phyloP scores from a whole-genome alignment of 2,329 filamentous ascomycete genomes.

The Shiraia sp. region DNA sequence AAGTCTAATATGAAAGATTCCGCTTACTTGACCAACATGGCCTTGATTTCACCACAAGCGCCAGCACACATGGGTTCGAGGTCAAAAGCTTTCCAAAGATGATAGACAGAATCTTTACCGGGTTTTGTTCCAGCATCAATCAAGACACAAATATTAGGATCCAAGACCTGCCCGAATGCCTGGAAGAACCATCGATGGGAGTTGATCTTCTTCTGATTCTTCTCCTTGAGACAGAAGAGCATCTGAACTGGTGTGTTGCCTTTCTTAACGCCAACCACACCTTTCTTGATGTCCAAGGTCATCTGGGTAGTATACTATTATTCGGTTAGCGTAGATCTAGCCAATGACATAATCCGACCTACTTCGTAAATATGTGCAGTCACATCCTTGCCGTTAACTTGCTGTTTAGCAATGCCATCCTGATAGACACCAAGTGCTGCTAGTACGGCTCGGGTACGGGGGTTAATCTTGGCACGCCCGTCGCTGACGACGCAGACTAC shows the following conservation, averaged over 20 bases:
- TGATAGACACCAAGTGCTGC: slow-evolving; percentile 96
- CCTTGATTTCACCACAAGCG: slow-evolving; percentile 98
- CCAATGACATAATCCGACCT: slow-evolving; percentile 10
- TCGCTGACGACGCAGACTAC: slow-evolving; percentile 98
- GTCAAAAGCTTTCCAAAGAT: slow-evolving; percentile 98
- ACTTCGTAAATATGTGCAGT: slow-evolving; percentile 91
- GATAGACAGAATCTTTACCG: slow-evolving; percentile 92
- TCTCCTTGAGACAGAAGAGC: slow-evolving; percentile 97
- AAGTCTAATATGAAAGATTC: background rate
- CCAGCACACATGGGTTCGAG: slow-evolving; percentile 96
- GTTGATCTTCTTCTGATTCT: slow-evolving; percentile 99
- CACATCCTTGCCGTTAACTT: slow-evolving; percentile 94
- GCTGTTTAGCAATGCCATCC: slow-evolving; percentile 96
- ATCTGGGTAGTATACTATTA: slow-evolving; percentile 77
- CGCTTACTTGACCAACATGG: slow-evolving; percentile 74
- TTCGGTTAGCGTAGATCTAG: no score
- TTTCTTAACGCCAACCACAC: slow-evolving; percentile 81
- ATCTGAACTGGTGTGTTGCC: slow-evolving; percentile 89
- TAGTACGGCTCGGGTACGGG: slow-evolving; percentile 82
- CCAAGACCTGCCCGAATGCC: slow-evolving; percentile 86
- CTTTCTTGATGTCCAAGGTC: slow-evolving; percentile 85
- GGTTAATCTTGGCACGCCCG: slow-evolving; percentile 95
- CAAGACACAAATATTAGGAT: slow-evolving; percentile 95
- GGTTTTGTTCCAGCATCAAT: slow-evolving; percentile 96
- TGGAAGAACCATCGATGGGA: slow-evolving; percentile 99